A percentile compares a stretch with the other conserved stretches of the same genome.
These are phyloP conservation scores for Carex myosuroides DNA, from an alignment of 176 grass and related monocot genomes.

Conservation along the genomic window DNA sequence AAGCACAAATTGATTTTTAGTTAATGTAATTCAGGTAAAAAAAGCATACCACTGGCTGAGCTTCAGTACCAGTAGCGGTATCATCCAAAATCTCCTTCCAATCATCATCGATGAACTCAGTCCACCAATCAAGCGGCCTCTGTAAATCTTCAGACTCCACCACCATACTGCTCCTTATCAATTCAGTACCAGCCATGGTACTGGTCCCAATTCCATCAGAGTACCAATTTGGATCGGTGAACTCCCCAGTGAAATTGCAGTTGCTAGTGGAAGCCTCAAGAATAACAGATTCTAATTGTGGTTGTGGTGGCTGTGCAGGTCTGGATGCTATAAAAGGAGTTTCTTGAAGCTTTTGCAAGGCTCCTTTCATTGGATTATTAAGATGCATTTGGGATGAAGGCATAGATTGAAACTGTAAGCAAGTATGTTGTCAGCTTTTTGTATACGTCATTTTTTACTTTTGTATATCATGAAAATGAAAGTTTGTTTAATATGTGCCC, in stretches of 20 bases:
- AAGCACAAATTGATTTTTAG: background rate
- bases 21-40: background rate
- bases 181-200: background rate
- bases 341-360: constrained; percentile 3
- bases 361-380: background rate
- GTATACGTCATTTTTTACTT: background rate
- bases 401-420: background rate
- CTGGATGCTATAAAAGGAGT: background rate
- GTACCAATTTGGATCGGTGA: constrained; percentile 27
- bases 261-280: constrained; percentile 14
- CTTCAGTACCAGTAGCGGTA: constrained; percentile 3
- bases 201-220: background rate
- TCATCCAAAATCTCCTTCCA: constrained; percentile 39
- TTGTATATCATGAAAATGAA: background rate
- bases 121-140: constrained; percentile 34
- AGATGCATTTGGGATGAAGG: background rate
- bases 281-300: background rate
- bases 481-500: background rate
- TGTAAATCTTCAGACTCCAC: constrained; percentile 19
- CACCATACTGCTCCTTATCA: background rate
- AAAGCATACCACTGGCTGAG: constrained; percentile 26
- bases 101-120: constrained; percentile 34
- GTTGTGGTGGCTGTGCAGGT: background rate
- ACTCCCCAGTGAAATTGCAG: constrained; percentile 13
- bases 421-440: background rate